These are phyloP conservation scores for Cordyceps militaris DNA, from an alignment of 2,329 filamentous ascomycete species.

Conservation along the genomic window DNA sequence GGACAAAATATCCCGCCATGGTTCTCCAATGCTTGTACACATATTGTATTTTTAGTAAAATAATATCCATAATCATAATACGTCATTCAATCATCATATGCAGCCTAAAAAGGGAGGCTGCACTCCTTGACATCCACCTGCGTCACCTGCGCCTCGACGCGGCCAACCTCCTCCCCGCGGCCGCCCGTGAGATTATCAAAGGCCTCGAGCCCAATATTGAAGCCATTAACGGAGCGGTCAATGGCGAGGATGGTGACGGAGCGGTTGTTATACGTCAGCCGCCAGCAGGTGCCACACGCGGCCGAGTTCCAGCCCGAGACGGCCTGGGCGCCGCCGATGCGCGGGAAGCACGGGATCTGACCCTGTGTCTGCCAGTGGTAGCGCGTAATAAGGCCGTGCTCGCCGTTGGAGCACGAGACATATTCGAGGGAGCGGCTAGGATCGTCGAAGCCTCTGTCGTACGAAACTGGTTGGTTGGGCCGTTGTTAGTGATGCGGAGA, in stretches of 20 bases:
- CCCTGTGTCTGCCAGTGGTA: slow-evolving; percentile 52
- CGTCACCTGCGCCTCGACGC: slow-evolving; percentile 41
- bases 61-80: background rate
- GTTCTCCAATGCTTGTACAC: background rate
- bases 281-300: slow-evolving; percentile 54
- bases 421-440: slow-evolving; percentile 43
- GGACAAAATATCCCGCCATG: background rate
- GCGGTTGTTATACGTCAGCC: slow-evolving; percentile 42
- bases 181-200: slow-evolving; percentile 49
- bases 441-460: slow-evolving; percentile 65
- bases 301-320: slow-evolving; percentile 51
- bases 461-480: slow-evolving; percentile 48
- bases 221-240: slow-evolving; percentile 42
- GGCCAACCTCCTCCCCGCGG: slow-evolving; percentile 42
- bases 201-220: slow-evolving; percentile 51
- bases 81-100: background rate
- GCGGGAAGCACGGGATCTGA: slow-evolving; percentile 42
- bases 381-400: slow-evolving; percentile 57
- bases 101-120: slow-evolving; percentile 21
- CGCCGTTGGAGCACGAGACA: slow-evolving; percentile 61
- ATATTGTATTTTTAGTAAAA: background rate
- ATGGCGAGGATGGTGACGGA: slow-evolving; percentile 50
- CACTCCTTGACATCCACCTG: slow-evolving; percentile 40
- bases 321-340: slow-evolving; percentile 46
- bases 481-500: background rate